A percentile compares a stretch with the other conserved stretches of the same genome.
Conservation (phyloP, 2,329 filamentous ascomycete genomes). For the Aspergillus versicolor region DNA sequence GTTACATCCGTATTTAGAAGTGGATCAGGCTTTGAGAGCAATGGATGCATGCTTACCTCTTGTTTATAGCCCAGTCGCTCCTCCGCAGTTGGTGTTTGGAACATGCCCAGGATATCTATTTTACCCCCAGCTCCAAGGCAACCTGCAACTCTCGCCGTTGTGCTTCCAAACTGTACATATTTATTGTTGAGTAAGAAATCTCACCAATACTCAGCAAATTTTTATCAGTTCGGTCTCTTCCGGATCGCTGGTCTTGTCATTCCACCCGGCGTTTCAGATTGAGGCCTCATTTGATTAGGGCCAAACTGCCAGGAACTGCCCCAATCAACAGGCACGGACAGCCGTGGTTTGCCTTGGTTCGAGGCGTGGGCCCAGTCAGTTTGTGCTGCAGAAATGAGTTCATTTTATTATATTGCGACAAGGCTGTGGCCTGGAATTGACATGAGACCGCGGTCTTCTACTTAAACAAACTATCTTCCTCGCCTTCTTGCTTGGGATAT, state of each 20-base stretch:
- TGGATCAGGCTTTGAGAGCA: no score
- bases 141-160: no score
- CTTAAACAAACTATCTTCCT: constrained; percentile 1
- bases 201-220: no score
- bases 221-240: background rate
- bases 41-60: no score
- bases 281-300: constrained; percentile 22
- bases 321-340: constrained; percentile 1
- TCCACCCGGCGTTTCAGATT: constrained; percentile 27
- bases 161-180: no score
- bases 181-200: no score
- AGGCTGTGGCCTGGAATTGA: background rate
- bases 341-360: background rate
- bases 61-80: no score
- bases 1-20: no score
- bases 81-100: no score
- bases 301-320: background rate
- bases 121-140: no score
- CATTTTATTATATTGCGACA: constrained; percentile 20
- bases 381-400: background rate
- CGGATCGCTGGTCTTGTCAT: constrained; percentile 11
- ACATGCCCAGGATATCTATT: no score
- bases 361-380: no score
- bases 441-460: background rate
- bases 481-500: background rate